These are phyloP conservation scores for Sporothrix variecibatus DNA, from an alignment of 2,329 filamentous ascomycete species.

Conservation along the genomic window DNA sequence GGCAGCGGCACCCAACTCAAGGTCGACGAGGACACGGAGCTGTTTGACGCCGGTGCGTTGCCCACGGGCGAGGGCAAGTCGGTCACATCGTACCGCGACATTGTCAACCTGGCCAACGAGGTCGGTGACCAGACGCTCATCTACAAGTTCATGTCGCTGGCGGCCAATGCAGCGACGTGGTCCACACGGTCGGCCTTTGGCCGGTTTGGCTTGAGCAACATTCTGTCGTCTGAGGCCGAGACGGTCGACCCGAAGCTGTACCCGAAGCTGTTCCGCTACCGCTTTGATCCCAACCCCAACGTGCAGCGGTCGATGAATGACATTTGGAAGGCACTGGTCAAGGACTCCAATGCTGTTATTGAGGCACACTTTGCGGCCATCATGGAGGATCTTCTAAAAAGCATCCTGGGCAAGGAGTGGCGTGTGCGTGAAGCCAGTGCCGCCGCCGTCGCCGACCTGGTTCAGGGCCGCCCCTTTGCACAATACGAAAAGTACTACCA, in stretches of 20 bases:
- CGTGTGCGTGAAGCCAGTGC: constrained; percentile 90
- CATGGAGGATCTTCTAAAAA: constrained; percentile 81
- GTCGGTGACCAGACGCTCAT: constrained; percentile 95
- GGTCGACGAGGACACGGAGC: constrained; percentile 85
- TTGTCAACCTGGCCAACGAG: constrained; percentile 92
- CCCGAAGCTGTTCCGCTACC: constrained; percentile 89
- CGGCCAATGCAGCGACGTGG: constrained; percentile 95
- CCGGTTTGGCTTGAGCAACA: constrained; percentile 86
- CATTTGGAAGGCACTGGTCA: constrained; percentile 96
- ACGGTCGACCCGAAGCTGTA: constrained; percentile 90
- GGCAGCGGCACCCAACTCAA: constrained; percentile 73
- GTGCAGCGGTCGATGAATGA: constrained; percentile 96
- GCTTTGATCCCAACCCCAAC: constrained; percentile 92
- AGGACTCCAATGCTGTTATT: constrained; percentile 75
- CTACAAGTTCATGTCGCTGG: constrained; percentile 97
- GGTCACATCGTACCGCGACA: constrained; percentile 95
- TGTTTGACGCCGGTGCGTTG: constrained; percentile 88
- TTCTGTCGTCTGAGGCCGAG: constrained; percentile 88
- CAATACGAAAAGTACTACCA: constrained; percentile 84
- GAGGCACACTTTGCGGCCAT: constrained; percentile 85
- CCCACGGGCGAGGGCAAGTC: constrained; percentile 88
- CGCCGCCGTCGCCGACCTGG: constrained; percentile 81
- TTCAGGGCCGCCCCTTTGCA: constrained; percentile 74
- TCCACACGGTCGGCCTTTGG: constrained; percentile 96
- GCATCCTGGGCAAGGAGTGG: constrained; percentile 90